phyloP scores from a whole-genome alignment of 352 stramenopile species.

The Phytophthora tentaculata region DNA sequence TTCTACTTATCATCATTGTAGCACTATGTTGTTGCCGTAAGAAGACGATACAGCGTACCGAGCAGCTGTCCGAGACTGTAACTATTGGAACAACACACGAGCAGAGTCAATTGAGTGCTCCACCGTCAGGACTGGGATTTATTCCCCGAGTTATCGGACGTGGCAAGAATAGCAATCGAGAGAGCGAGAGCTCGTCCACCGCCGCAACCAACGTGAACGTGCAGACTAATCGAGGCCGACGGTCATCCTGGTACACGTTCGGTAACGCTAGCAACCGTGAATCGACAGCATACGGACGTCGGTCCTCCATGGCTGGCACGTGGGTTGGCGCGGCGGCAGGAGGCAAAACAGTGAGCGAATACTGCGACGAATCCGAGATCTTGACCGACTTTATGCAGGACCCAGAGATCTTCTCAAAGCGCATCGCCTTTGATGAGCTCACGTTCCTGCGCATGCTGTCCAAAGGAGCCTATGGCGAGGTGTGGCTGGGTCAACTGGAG shows the following conservation, averaged over 20 bases:
- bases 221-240: conserved; percentile 23
- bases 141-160: conserved; percentile 28
- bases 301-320: conserved; percentile 39
- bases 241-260: conserved; percentile 44
- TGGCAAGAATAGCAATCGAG: conserved; percentile 21
- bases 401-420: conserved; percentile 50
- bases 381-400: conserved; percentile 64
- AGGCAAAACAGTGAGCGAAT: conserved; percentile 61
- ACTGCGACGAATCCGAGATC: conserved; percentile 63
- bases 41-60: conserved; percentile 17
- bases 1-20: conserved; percentile 25
- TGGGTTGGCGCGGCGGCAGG: conserved; percentile 31
- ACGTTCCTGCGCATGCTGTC: conserved; percentile 69
- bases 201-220: conserved; percentile 31
- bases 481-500: conserved; percentile 73
- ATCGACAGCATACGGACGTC: conserved; percentile 20
- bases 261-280: conserved; percentile 36
- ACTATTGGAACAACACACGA: conserved; percentile 14
- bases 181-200: conserved; percentile 27
- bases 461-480: conserved; percentile 77
- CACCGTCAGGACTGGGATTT: conserved; percentile 19
- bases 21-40: conserved; percentile 34
- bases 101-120: conserved; percentile 12
- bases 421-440: conserved; percentile 70
- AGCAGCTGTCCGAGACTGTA: conserved; percentile 9